Evolutionary conservation across 202 grass and related monocot genomes (phyloP).

Genomic region (Miscanthus sacchariflorus): DNA sequence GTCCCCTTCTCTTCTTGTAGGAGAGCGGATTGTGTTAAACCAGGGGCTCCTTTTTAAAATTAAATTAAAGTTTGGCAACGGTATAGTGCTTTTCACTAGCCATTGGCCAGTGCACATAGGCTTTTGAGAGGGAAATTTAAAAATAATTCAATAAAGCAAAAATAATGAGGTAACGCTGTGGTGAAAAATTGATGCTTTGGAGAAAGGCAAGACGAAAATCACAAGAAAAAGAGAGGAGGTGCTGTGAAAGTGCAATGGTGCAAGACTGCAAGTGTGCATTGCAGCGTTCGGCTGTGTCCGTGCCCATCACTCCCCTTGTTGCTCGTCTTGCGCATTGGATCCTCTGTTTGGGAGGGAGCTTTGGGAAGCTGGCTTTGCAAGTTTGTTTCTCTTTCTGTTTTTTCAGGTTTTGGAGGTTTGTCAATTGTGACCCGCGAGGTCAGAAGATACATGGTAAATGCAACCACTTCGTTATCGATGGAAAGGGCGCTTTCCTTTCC

Average conservation of each 20-base stretch:
- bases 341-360: neutral
- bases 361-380: neutral
- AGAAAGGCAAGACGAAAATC: slow-evolving; percentile 9
- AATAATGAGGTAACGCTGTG: neutral
- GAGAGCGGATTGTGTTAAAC: neutral
- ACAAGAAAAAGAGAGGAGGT: slow-evolving; percentile 21
- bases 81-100: slow-evolving; percentile 7
- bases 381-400: neutral
- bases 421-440: neutral
- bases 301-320: neutral
- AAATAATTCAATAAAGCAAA: neutral
- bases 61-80: slow-evolving; percentile 40
- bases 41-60: neutral
- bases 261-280: neutral
- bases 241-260: neutral
- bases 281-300: neutral
- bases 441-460: neutral
- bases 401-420: neutral
- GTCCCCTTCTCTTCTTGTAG: neutral
- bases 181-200: neutral
- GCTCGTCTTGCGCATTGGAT: slow-evolving; percentile 41
- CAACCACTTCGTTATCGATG: neutral
- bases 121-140: neutral
- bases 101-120: neutral
- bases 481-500: no score